Conservation (phyloP, 2,329 filamentous ascomycete genomes). For the Fusarium drepaniforme region DNA sequence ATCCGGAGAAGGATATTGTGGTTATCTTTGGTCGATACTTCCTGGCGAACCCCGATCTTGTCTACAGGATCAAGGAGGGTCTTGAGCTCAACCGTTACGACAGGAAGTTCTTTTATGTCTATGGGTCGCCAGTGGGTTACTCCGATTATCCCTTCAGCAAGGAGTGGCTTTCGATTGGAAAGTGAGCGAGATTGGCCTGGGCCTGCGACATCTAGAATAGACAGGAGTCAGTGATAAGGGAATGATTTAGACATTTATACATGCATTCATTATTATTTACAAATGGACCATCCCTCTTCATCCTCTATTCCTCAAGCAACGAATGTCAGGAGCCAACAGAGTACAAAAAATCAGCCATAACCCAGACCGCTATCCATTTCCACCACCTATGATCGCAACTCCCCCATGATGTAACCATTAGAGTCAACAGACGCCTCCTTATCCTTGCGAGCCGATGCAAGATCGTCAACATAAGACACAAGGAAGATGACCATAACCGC, state of each 20-base stretch:
- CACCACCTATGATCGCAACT: background rate
- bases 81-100: slow-evolving; percentile 43
- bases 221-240: background rate
- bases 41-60: slow-evolving; percentile 45
- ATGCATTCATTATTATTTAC: background rate
- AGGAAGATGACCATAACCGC: slow-evolving; percentile 57
- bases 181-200: background rate
- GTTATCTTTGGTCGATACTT: slow-evolving; percentile 51
- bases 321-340: background rate
- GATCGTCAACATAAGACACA: background rate
- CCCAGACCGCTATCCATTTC: background rate
- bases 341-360: background rate
- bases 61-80: slow-evolving; percentile 42
- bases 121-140: slow-evolving; percentile 36
- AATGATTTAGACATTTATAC: background rate
- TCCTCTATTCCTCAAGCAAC: background rate
- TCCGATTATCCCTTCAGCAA: slow-evolving; percentile 45
- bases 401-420: background rate
- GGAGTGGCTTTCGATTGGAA: slow-evolving; percentile 1
- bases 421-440: background rate
- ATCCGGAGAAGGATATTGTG: slow-evolving; percentile 47
- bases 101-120: slow-evolving; percentile 44
- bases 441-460: background rate
- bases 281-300: background rate
- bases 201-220: background rate